Base-by-base conservation (phyloP, 1,139 yeast genomes). In the Kluyveromyces sp. region DNA sequence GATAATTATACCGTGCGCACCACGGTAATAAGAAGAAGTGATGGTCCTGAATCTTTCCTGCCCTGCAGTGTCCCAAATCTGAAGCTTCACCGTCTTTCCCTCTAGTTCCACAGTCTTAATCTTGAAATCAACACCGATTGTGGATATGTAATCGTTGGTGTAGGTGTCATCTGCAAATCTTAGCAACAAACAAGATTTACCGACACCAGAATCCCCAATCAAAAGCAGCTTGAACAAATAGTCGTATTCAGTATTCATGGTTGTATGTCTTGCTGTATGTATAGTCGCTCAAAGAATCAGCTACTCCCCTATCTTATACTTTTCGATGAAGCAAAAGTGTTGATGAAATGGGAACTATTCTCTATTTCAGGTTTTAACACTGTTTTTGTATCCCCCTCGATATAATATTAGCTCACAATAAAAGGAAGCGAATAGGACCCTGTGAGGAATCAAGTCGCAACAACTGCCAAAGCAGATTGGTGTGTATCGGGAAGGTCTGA, bases 61-160 rank as follows among this genome's bases (percentile, higher is more conserved):
- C 35, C 98, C 98, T 7, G 98, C 98, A 43, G 98, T 92, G 65
- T 92, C 98, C 98, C 98, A 92, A 63, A 92, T 89, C 70, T 92
- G 98, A 60, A 94, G 75, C 71, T 92, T 92, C 65, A 92, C 94
- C 46, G 96, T 88, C 73, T 92, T 92, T 53, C 97, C 98, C 56
- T 92, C 97, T 51, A 92, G 74, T 60, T 89, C 96, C 50, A 92
- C 87, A 43, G 97, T 92, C 73, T 96, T 86, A 69, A 92, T 92
- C 70, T 92, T 92, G 73, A 92, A 92, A 65, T 92, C 98, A 44
- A 92, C 98, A 46, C 98, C 98, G 64, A 92, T 92, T 44, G 98
- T 92, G 45, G 96, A 87, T 59, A 92, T 89, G 70, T 92, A 92
- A 61, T 94, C 95, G 58, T 92, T 95, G 33, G 96, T 89, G 69